Conservation (phyloP, 2,329 filamentous ascomycete species). For the Aspergillus versicolor region DNA sequence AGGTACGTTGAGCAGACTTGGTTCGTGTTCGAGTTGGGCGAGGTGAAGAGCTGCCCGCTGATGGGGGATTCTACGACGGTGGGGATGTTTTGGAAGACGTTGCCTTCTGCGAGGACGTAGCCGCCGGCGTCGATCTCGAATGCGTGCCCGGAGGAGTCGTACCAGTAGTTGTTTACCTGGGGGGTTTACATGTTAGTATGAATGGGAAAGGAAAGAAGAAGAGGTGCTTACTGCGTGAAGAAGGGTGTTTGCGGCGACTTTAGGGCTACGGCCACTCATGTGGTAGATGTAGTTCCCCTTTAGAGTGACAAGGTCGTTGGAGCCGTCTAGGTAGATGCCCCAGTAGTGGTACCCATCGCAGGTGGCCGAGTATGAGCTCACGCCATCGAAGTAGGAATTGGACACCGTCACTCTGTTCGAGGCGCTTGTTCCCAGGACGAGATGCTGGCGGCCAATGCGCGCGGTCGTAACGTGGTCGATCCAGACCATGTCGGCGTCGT, state of each 20-base stretch:
- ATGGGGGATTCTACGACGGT: constrained; percentile 32
- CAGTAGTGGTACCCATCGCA: constrained; percentile 63
- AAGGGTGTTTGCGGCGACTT: constrained; percentile 56
- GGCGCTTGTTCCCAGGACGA: constrained; percentile 56
- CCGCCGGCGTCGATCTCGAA: constrained; percentile 52
- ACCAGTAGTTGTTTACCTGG: constrained; percentile 58
- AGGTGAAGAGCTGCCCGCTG: constrained; percentile 40
- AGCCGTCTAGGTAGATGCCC: constrained; percentile 58
- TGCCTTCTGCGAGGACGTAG: constrained; percentile 57
- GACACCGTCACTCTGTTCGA: constrained; percentile 59
- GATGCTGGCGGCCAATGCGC: constrained; percentile 60
- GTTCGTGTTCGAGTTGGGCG: constrained; percentile 34
- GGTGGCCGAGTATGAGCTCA: constrained; percentile 55
- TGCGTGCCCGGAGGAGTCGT: constrained; percentile 56
- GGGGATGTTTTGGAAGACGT: constrained; percentile 57
- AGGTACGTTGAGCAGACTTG: constrained; percentile 47
- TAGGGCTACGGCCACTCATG: constrained; percentile 51
- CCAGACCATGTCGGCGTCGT: constrained; percentile 47
- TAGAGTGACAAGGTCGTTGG: constrained; percentile 57
- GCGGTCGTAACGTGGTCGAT: constrained; percentile 57
- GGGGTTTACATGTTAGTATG: too few species aligned
- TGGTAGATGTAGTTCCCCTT: constrained; percentile 63
- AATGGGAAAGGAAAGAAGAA: too few species aligned
- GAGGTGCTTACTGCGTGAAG: constrained; percentile 47
- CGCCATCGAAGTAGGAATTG: constrained; percentile 60